Evolutionary conservation across 2,329 filamentous ascomycete genomes (phyloP).

Genomic region (Clathrospora elynae): DNA sequence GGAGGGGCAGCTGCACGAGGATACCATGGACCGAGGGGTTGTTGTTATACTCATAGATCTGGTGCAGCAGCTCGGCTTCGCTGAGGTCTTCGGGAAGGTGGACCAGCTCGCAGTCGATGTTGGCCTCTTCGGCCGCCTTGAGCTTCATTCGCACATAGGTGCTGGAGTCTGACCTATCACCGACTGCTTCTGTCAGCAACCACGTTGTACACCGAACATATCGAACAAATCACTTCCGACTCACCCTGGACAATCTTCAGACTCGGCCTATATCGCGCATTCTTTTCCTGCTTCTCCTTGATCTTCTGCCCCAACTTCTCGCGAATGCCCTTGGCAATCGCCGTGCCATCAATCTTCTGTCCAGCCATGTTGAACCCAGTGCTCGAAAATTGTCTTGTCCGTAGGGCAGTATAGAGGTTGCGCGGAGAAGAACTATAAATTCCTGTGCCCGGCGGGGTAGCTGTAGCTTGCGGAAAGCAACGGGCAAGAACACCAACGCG

Average conservation of each 20-base stretch:
- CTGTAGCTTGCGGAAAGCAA: slow-evolving; percentile 36
- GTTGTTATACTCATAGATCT: slow-evolving; percentile 82
- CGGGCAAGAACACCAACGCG: slow-evolving; percentile 33
- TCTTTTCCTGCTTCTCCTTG: slow-evolving; percentile 75
- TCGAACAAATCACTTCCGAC: slow-evolving; percentile 33
- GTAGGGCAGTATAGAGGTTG: slow-evolving; percentile 25
- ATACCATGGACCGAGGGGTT: slow-evolving; percentile 87
- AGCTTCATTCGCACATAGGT: slow-evolving; percentile 99
- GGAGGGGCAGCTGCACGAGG: slow-evolving; percentile 89
- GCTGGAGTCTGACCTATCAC: slow-evolving; percentile 88
- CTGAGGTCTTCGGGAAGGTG: slow-evolving; percentile 81
- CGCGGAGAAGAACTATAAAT: slow-evolving; percentile 29
- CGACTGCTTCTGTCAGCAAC: slow-evolving; percentile 63
- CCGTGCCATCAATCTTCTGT: slow-evolving; percentile 91
- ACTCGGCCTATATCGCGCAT: slow-evolving; percentile 85
- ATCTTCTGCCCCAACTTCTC: slow-evolving; percentile 82
- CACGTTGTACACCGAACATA: neutral
- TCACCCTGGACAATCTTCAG: slow-evolving; percentile 94
- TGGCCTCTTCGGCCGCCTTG: slow-evolving; percentile 94
- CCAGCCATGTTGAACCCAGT: slow-evolving; percentile 75
- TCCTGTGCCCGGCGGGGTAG: slow-evolving; percentile 42
- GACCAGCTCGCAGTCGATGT: slow-evolving; percentile 84
- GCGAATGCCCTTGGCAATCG: slow-evolving; percentile 89
- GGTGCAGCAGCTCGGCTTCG: slow-evolving; percentile 83
- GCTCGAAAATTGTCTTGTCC: slow-evolving; percentile 52